Evolutionary conservation across 495 filamentous ascomycete species (phyloP).

Genomic region (Xylaria palmicola): DNA sequence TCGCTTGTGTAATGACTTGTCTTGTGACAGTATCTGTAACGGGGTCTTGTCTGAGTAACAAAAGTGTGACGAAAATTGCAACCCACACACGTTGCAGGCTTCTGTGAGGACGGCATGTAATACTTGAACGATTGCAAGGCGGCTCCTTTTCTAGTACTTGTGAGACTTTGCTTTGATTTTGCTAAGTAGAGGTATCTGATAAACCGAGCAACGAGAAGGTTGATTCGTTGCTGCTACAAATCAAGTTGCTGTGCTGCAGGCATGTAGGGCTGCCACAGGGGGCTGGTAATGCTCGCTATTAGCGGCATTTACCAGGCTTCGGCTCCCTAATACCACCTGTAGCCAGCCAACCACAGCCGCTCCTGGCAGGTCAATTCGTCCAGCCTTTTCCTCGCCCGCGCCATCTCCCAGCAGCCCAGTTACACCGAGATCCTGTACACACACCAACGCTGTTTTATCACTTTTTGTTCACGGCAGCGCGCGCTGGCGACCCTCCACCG

Average conservation of each 20-base stretch:
- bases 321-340: not conserved
- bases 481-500: slow-evolving; percentile 1
- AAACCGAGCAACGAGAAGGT: too few species aligned
- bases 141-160: too few species aligned
- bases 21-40: not conserved
- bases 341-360: slow-evolving; percentile 11
- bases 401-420: not conserved
- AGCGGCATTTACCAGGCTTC: slow-evolving; percentile 7
- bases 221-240: too few species aligned
- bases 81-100: not conserved
- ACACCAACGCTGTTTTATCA: not conserved
- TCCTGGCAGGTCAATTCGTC: not conserved
- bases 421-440: not conserved
- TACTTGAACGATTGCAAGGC: too few species aligned
- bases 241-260: too few species aligned
- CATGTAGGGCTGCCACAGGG: not conserved
- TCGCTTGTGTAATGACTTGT: too few species aligned
- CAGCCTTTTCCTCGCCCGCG: not conserved
- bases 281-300: not conserved
- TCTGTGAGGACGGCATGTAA: not conserved
- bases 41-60: not conserved
- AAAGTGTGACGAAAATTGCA: not conserved
- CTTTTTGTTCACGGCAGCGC: not conserved
- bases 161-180: too few species aligned
- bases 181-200: too few species aligned